Percentiles rank a stretch among this genome's conserved stretches.
Conservation (phyloP, 202 grass and related monocot genomes). For the Carex sylvatica region DNA sequence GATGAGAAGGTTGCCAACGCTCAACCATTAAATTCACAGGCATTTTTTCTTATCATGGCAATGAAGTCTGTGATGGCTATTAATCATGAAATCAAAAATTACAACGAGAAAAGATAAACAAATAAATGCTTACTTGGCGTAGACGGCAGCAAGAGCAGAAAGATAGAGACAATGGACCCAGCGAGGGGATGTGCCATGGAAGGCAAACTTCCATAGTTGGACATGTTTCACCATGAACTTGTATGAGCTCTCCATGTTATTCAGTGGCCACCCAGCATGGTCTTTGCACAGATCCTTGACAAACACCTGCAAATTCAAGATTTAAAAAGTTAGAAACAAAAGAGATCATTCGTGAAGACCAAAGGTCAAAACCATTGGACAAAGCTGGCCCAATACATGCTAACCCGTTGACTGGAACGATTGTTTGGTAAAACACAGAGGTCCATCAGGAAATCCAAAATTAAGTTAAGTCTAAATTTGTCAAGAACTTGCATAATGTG, state of each 20-base stretch:
- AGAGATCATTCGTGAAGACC: not conserved
- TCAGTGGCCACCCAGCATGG: conserved; percentile 87
- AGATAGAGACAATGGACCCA: conserved; percentile 92
- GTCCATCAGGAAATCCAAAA: not conserved
- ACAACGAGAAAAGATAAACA: not conserved
- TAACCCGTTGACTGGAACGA: not conserved
- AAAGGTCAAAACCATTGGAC: conserved; percentile 10
- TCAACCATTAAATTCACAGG: too few species aligned
- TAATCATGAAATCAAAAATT: not conserved
- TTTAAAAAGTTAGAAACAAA: not conserved
- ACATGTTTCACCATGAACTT: conserved; percentile 99
- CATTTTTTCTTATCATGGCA: too few species aligned
- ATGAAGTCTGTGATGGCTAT: not conserved
- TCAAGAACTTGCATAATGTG: not conserved
- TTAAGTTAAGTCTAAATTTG: not conserved
- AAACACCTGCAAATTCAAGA: conserved; percentile 46
- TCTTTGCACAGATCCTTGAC: conserved; percentile 97
- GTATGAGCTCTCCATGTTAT: conserved; percentile 94
- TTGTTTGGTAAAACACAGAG: not conserved
- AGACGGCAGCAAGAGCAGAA: conserved; percentile 71
- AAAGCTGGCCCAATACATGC: not conserved
- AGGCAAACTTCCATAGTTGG: conserved; percentile 96
- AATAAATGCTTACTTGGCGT: conserved; percentile 63
- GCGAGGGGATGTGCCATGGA: conserved; percentile 79
- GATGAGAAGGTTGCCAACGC: not conserved